Evolutionary conservation across 1,284 basidiomycete species (phyloP).

Genomic region (Pyrrhoderma lamaoense): DNA sequence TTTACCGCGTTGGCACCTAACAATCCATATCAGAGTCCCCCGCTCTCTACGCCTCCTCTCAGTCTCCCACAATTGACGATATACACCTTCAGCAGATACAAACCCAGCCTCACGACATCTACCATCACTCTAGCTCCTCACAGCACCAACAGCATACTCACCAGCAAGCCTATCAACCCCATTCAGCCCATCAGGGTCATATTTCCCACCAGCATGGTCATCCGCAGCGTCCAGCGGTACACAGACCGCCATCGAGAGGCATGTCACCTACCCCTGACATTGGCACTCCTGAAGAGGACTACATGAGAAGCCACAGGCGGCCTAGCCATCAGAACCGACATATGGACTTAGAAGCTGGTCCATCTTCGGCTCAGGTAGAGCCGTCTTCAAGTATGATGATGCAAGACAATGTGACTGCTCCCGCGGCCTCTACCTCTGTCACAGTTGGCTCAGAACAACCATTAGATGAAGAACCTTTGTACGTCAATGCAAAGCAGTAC

Average conservation of each 20-base stretch:
- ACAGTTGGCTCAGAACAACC: slow-evolving; percentile 23
- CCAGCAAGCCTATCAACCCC: slow-evolving; percentile 6
- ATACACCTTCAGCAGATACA: slow-evolving; percentile 3
- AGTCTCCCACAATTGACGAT: slow-evolving; percentile 3
- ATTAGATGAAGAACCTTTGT: slow-evolving; percentile 89
- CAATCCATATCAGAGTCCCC: slow-evolving; percentile 21
- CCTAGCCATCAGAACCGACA: background rate
- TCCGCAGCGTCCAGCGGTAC: slow-evolving; percentile 16
- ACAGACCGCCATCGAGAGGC: slow-evolving; percentile 9
- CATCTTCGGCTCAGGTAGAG: slow-evolving; percentile 1
- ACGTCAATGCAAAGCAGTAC: slow-evolving; percentile 97
- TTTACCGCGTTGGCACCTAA: slow-evolving; percentile 2
- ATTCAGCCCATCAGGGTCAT: slow-evolving; percentile 1
- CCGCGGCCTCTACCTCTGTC: background rate
- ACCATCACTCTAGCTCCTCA: background rate
- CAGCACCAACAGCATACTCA: slow-evolving; percentile 3
- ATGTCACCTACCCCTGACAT: slow-evolving; percentile 7
- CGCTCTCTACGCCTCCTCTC: background rate
- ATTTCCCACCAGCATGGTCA: slow-evolving; percentile 7
- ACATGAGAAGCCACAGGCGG: background rate
- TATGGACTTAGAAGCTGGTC: slow-evolving; percentile 2
- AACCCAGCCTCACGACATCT: background rate
- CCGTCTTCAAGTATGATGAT: background rate
- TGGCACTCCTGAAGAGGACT: slow-evolving; percentile 4
- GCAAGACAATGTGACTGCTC: background rate